Percentiles rank a stretch among this genome's conserved stretches.
Evolutionary conservation across 257 asterid genomes (phyloP).

Genomic region (Cordia subcordata): DNA sequence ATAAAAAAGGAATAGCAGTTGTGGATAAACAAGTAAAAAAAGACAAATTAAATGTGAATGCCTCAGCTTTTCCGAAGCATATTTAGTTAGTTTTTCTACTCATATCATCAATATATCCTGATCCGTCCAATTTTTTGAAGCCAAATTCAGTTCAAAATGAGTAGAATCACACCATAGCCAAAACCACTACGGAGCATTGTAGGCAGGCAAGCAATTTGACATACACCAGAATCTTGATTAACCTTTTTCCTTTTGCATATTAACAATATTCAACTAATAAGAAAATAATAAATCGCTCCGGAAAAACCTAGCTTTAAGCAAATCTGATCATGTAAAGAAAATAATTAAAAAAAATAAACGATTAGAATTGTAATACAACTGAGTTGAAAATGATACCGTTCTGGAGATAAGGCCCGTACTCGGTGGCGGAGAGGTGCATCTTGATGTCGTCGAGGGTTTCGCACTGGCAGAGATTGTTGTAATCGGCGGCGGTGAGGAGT

Average conservation of each 20-base stretch:
- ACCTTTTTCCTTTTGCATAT: neutral
- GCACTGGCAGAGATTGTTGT: conserved; percentile 90
- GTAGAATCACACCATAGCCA: neutral
- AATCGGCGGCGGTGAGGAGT: conserved; percentile 85
- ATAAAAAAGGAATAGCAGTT: too few species aligned
- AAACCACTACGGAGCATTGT: neutral
- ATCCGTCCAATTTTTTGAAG: neutral
- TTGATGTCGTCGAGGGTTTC: conserved; percentile 84
- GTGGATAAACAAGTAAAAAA: too few species aligned
- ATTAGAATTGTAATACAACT: neutral
- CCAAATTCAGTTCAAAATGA: neutral
- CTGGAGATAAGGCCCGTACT: conserved; percentile 86
- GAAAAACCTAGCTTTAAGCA: neutral
- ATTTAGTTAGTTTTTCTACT: too few species aligned
- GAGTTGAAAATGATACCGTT: conserved; percentile 38
- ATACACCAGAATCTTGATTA: neutral
- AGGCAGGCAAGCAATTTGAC: neutral
- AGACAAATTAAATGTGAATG: too few species aligned
- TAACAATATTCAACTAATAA: neutral
- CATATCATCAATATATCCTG: too few species aligned
- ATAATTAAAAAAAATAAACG: neutral
- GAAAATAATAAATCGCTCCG: neutral
- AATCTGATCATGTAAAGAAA: neutral
- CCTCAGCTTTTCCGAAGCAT: too few species aligned
- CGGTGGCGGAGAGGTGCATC: conserved; percentile 96